These are phyloP conservation scores for Colletotrichum limetticola DNA, from an alignment of 2,329 filamentous ascomycete genomes.

Conservation along the genomic window DNA sequence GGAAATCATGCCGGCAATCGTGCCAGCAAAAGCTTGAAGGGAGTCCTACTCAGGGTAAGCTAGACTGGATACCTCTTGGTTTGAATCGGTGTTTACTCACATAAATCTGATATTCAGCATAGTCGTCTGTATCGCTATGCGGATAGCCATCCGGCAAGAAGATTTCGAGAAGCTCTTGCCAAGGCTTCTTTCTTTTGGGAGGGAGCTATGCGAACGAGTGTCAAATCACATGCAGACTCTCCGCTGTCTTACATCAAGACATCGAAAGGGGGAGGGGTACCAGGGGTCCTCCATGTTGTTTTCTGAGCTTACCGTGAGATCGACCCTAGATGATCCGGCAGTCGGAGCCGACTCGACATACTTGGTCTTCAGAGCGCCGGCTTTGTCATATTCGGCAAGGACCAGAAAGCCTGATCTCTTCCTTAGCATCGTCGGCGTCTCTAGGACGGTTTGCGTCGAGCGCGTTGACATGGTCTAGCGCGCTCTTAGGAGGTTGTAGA, in stretches of 20 bases:
- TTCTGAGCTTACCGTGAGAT: constrained; percentile 21
- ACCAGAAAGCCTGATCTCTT: constrained; percentile 1
- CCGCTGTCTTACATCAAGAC: neutral
- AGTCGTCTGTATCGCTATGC: constrained; percentile 32
- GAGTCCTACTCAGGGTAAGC: constrained; percentile 18
- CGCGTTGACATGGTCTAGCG: constrained; percentile 2
- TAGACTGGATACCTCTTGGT: neutral
- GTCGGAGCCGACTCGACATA: constrained; percentile 26
- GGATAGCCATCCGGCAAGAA: constrained; percentile 30
- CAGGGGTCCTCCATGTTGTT: neutral
- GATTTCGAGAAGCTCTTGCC: constrained; percentile 22
- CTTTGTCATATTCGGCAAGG: constrained; percentile 26
- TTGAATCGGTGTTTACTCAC: neutral
- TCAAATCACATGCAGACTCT: constrained; percentile 15
- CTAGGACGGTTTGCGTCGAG: constrained; percentile 17
- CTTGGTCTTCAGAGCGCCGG: constrained; percentile 27
- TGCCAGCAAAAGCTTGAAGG: constrained; percentile 29
- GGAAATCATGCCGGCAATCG: constrained; percentile 33
- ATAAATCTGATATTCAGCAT: constrained; percentile 30
- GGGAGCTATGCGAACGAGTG: constrained; percentile 7
- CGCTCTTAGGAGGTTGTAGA: no score
- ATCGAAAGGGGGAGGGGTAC: neutral
- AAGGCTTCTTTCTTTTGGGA: constrained; percentile 20
- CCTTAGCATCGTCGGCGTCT: neutral
- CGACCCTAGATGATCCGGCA: constrained; percentile 16